phyloP scores from a whole-genome alignment of 202 grass and related monocot genomes.

The Zizania palustris region DNA sequence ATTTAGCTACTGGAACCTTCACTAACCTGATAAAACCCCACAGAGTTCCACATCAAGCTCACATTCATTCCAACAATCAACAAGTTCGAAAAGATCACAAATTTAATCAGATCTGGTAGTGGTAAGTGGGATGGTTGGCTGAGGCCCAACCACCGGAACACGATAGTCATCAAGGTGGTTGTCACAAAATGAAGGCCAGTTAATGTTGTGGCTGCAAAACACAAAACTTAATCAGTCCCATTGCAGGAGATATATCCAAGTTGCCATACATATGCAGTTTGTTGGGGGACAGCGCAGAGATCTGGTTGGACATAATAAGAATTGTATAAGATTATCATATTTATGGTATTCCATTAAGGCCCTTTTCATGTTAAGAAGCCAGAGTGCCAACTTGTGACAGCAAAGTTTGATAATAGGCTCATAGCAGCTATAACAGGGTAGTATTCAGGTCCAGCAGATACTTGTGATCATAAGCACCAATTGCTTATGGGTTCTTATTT shows the following conservation, averaged over 20 bases:
- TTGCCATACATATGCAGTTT: neutral
- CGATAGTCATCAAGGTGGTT: conserved; percentile 84
- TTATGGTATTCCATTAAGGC: neutral
- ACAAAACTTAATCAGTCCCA: conserved; percentile 27
- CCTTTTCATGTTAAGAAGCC: conserved; percentile 6
- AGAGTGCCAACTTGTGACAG: neutral
- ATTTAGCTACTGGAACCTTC: conserved; percentile 11
- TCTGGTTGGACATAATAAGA: neutral
- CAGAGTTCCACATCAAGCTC: conserved; percentile 99
- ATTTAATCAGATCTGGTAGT: conserved; percentile 74
- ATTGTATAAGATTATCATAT: neutral
- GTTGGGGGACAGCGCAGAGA: conserved; percentile 1
- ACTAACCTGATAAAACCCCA: conserved; percentile 95
- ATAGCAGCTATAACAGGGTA: neutral
- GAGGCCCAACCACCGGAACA: conserved; percentile 82
- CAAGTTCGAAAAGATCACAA: conserved; percentile 87
- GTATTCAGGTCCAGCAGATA: conserved; percentile 12
- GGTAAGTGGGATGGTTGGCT: conserved; percentile 92
- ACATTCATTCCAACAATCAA: conserved; percentile 99
- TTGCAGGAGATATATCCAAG: conserved; percentile 25
- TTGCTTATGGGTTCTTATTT: neutral
- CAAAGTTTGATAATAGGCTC: conserved; percentile 8
- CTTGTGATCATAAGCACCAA: neutral
- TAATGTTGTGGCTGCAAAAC: conserved; percentile 76
- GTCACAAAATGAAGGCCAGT: conserved; percentile 97